Evolutionary conservation across 176 grass and related monocot species (phyloP).

Genomic region (Pharus latifolius): DNA sequence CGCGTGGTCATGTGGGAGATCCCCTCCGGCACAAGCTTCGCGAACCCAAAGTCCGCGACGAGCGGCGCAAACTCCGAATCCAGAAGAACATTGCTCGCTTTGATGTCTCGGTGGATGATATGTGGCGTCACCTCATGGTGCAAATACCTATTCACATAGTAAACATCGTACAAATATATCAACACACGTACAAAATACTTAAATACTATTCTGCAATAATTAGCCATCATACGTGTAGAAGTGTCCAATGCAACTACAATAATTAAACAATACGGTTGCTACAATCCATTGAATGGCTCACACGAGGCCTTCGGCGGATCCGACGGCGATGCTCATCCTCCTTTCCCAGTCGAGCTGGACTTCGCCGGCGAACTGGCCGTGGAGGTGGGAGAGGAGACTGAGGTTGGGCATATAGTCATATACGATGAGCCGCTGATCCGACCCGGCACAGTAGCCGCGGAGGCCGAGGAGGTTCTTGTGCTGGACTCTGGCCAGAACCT

Average conservation of each 20-base stretch:
- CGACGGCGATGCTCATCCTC: conserved; percentile 21
- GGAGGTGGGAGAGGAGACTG: conserved; percentile 54
- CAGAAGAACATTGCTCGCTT: conserved; percentile 50
- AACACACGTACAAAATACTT: too few species aligned
- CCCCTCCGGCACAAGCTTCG: conserved; percentile 54
- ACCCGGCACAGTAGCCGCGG: conserved; percentile 42
- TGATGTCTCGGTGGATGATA: conserved; percentile 81
- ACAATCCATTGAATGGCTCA: too few species aligned
- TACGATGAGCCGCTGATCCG: conserved; percentile 57
- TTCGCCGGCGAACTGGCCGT: conserved; percentile 44
- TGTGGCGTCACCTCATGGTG: conserved; percentile 54
- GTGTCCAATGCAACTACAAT: too few species aligned
- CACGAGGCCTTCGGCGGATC: conserved; percentile 49
- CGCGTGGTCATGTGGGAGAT: conserved; percentile 65
- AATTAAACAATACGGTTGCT: too few species aligned
- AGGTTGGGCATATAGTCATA: conserved; percentile 86
- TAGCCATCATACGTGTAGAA: too few species aligned
- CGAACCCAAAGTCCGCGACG: conserved; percentile 66
- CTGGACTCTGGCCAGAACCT: conserved; percentile 52
- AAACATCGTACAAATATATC: too few species aligned
- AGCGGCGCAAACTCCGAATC: conserved; percentile 43
- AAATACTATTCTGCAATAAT: too few species aligned
- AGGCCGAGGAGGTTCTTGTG: conserved; percentile 61
- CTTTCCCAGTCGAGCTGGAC: conserved; percentile 32
- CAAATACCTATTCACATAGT: conserved; percentile 10